Evolutionary conservation across 495 filamentous ascomycete genomes (phyloP).

Genomic region (Hypoxylon lenormandii): DNA sequence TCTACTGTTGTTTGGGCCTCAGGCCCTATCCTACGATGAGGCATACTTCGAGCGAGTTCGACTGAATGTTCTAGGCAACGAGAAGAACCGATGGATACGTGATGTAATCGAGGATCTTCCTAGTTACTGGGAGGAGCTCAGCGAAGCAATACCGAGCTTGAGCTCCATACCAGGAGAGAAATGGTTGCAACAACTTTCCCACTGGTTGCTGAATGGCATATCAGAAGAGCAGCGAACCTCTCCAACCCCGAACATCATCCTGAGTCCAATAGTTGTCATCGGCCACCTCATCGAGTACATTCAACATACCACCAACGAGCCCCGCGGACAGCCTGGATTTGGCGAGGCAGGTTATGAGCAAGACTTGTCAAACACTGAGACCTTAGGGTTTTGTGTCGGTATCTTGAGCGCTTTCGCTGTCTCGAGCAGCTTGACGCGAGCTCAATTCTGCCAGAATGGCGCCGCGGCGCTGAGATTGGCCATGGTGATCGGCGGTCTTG

Average conservation of each 20-base stretch:
- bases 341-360: not conserved
- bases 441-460: slow-evolving; percentile 50
- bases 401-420: slow-evolving; percentile 56
- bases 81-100: slow-evolving; percentile 1
- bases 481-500: slow-evolving; percentile 51
- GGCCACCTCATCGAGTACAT: slow-evolving; percentile 54
- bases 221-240: not conserved
- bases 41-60: slow-evolving; percentile 12
- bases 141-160: slow-evolving; percentile 7
- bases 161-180: not conserved
- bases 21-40: not conserved
- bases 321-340: not conserved
- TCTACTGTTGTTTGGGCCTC: slow-evolving; percentile 6
- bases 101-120: slow-evolving; percentile 8
- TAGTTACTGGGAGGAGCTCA: slow-evolving; percentile 5
- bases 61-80: not conserved
- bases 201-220: not conserved
- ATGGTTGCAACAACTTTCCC: not conserved
- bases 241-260: slow-evolving; percentile 49
- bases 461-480: slow-evolving; percentile 57
- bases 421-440: slow-evolving; percentile 36
- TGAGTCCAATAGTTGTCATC: slow-evolving; percentile 56
- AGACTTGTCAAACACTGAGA: slow-evolving; percentile 27
- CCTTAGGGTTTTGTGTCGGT: slow-evolving; percentile 61
- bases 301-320: not conserved